Evolutionary conservation across 495 filamentous ascomycete species (phyloP), one percentile per base, ranked within the genome.

Genomic region (Talaromyces adpressus): DNA sequence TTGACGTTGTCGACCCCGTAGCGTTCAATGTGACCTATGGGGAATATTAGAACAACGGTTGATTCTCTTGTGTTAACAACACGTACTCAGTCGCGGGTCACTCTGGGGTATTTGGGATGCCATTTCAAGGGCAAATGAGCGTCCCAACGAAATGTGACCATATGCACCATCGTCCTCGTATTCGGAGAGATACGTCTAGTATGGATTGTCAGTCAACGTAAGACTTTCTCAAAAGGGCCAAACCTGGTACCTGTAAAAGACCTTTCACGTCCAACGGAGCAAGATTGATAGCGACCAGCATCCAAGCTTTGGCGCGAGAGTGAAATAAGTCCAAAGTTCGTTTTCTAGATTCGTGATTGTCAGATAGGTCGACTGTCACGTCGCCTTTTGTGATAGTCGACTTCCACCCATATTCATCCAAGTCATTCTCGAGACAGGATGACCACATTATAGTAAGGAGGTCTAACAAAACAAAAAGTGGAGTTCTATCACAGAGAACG

Each of bases 251-350:
- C 71, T 94, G 91, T 57, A 98, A 80, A 4, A 98, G 76, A 0
- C 94, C 92, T 69, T 98, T 98, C 53, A 98, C 85, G 75, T 98
- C 92, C n/a, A 96, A 78, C 18, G 94, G 93, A 7, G 95, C 91
- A 52, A 94, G 82, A 65, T 92, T 87, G 68, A 97, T 85, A 20
- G 90, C 91, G 34, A 81, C 72, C 2, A 81, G 84, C 1, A 98
- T 87, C 94, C 94, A 98, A 3, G 64, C 67, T 62, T 83, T 89
- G n/a, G 92, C 91, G 61, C 83, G 85, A 59, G 82, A 85, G 68
- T 93, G 86, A 36, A 98, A 84, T n/a, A 75, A 82, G 52, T 89
- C 85, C 45, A 98, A 76, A 1, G 94, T 97, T 56, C 78, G 81
- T 62, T 87, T 86, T 62, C 94, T 84, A 66, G 93, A 85, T 5